phyloP scores from a whole-genome alignment of 2,329 filamentous ascomycete species.

The Periconia macrospinosa region DNA sequence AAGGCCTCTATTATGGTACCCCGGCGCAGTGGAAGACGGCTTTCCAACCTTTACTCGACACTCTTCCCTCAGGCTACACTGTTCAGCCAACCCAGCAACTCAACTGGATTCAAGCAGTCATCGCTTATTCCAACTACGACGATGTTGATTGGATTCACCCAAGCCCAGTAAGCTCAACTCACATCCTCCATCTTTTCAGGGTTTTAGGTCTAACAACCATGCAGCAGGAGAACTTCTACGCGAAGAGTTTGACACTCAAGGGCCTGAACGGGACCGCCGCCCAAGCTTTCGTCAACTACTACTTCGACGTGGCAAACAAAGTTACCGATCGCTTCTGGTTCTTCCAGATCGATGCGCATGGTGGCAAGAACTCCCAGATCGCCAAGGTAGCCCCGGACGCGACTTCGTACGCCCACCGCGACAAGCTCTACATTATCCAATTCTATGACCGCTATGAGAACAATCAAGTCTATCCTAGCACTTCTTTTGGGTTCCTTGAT shows the following conservation, averaged over 20 bases:
- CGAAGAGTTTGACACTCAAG: conserved; percentile 11
- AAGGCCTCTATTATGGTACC: conserved; percentile 16
- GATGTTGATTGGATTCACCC: conserved; percentile 10
- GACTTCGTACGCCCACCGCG: conserved; percentile 14
- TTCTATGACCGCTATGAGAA: conserved; percentile 16
- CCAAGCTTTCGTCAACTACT: conserved; percentile 12
- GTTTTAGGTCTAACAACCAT: not conserved
- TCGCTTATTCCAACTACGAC: conserved; percentile 13
- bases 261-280: conserved; percentile 12
- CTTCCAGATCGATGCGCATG: conserved; percentile 15
- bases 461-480: conserved; percentile 28
- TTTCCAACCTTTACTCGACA: conserved; percentile 12
- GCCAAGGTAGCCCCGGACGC: conserved; percentile 8
- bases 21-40: conserved; percentile 6
- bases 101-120: conserved; percentile 13
- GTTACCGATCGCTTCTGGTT: conserved; percentile 14
- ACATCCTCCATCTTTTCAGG: too few species aligned
- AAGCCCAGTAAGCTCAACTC: conserved; percentile 8
- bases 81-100: conserved; percentile 4
- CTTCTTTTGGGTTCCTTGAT: conserved; percentile 38
- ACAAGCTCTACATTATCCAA: conserved; percentile 12
- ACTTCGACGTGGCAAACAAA: conserved; percentile 12
- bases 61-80: conserved; percentile 9
- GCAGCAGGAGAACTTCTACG: conserved; percentile 16
- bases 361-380: conserved; percentile 14